Percentiles rank a stretch among this genome's conserved stretches.
phyloP scores from a whole-genome alignment of 202 grass and related monocot species.

The Musa balbisiana region DNA sequence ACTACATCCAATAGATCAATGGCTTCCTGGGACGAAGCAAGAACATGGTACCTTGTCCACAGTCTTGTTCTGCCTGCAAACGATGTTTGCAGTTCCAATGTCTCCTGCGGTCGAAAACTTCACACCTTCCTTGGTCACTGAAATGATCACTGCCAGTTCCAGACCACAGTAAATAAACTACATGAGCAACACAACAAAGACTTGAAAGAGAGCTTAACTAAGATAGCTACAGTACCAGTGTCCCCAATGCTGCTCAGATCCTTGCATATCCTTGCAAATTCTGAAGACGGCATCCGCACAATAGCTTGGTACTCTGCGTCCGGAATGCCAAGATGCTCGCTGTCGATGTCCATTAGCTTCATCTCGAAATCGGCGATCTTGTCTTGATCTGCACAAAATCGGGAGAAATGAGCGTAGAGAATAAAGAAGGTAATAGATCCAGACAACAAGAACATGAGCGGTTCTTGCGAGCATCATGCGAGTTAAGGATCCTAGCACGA shows the following conservation, averaged over 20 bases:
- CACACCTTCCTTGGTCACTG: slow-evolving; percentile 23
- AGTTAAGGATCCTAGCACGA: no score
- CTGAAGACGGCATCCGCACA: slow-evolving; percentile 6
- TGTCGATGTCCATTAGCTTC: slow-evolving; percentile 25
- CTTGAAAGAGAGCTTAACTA: not conserved
- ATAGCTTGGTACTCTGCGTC: slow-evolving; percentile 20
- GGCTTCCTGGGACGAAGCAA: not conserved
- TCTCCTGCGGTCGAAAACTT: slow-evolving; percentile 21
- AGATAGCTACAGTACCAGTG: not conserved
- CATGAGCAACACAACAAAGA: not conserved
- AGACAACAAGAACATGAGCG: not conserved
- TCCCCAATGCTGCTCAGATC: slow-evolving; percentile 24
- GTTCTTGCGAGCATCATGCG: no score
- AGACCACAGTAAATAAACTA: not conserved
- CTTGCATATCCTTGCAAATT: slow-evolving; percentile 24
- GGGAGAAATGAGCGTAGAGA: not conserved
- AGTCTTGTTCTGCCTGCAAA: slow-evolving; percentile 19
- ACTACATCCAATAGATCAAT: no score
- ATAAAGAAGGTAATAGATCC: not conserved
- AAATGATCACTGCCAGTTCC: slow-evolving; percentile 11
- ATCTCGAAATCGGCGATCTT: slow-evolving; percentile 22
- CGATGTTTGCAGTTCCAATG: slow-evolving; percentile 24
- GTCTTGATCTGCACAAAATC: slow-evolving; percentile 8
- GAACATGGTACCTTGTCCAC: slow-evolving; percentile 8
- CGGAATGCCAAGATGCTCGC: slow-evolving; percentile 18